Conservation (phyloP, 345 rosid genomes). For the Jatropha curcas region DNA sequence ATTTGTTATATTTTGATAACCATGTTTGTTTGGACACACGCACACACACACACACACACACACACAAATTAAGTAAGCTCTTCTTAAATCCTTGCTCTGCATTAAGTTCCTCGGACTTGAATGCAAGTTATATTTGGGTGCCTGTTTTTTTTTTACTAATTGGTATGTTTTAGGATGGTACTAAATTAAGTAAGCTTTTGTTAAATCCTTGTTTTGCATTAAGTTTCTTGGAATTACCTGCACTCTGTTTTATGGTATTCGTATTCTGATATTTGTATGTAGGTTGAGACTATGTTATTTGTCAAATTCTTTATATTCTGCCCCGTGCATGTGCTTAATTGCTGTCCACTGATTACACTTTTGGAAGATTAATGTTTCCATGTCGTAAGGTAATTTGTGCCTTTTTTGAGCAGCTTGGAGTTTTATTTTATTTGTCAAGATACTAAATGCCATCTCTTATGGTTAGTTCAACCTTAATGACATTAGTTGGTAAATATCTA, state of each 20-base stretch:
- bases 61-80: no score
- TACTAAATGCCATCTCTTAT: background rate
- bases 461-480: background rate
- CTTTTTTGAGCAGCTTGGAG: background rate
- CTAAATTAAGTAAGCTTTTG: background rate
- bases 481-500: background rate
- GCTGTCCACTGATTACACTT: background rate
- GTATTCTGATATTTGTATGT: background rate
- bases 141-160: background rate
- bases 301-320: background rate
- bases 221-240: background rate
- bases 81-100: no score
- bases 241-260: background rate
- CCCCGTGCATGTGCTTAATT: background rate
- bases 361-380: background rate
- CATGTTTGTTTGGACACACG: background rate
- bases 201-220: background rate
- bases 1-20: background rate
- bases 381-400: background rate
- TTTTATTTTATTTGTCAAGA: background rate
- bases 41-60: no score
- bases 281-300: no score
- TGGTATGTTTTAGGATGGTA: background rate
- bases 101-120: no score
- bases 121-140: no score